These are phyloP conservation scores for Ogataea henricii DNA, from an alignment of 805 yeast species.

Conservation along the genomic window DNA sequence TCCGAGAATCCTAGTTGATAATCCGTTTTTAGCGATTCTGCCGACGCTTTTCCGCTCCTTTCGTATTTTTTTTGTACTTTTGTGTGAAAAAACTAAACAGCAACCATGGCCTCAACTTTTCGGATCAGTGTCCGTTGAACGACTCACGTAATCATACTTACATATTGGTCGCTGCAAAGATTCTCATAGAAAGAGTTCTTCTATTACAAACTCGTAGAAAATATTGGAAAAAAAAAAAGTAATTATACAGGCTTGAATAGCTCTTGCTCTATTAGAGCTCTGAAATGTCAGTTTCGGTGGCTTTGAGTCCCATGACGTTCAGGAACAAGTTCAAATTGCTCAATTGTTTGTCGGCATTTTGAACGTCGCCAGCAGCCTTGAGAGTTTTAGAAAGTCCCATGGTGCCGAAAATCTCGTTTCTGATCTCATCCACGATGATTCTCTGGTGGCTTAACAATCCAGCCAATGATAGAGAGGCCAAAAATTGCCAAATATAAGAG, in stretches of 20 bases:
- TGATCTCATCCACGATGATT: conserved; percentile 88
- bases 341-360: conserved; percentile 55
- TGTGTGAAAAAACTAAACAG: neutral
- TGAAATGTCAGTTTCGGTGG: conserved; percentile 84
- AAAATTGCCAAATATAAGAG: conserved; percentile 93
- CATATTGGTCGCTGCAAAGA: too few species aligned
- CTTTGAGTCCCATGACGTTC: conserved; percentile 94
- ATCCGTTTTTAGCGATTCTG: neutral
- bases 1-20: too few species aligned
- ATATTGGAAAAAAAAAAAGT: neutral
- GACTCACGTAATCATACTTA: too few species aligned
- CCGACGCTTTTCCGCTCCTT: neutral
- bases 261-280: conserved; percentile 48
- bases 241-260: neutral
- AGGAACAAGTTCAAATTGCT: conserved; percentile 86
- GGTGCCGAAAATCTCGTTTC: conserved; percentile 89
- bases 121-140: neutral
- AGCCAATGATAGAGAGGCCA: conserved; percentile 90
- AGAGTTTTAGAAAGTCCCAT: conserved; percentile 70
- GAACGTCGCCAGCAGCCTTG: conserved; percentile 37
- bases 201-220: neutral
- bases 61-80: too few species aligned
- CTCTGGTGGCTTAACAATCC: conserved; percentile 91
- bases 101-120: neutral
- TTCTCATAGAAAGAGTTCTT: neutral